Conservation (phyloP, 148 eudicot genomes). For the Amaranthus hypochondriacus region DNA sequence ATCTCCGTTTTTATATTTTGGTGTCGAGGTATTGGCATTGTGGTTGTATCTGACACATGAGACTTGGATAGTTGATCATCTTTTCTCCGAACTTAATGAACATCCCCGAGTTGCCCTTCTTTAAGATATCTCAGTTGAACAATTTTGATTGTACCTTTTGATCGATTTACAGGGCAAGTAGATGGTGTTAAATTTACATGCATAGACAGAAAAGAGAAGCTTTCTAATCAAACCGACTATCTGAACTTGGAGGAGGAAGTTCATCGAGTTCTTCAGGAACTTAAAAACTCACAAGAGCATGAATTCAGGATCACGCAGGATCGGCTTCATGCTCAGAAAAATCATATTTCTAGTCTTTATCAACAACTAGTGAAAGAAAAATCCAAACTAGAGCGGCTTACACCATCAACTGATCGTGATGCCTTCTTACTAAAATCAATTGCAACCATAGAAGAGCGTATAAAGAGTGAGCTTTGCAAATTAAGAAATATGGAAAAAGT, state of each 20-base stretch:
- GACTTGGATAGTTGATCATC: background rate
- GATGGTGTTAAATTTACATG: background rate
- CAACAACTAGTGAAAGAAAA: slow-evolving; percentile 44
- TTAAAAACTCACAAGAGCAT: slow-evolving; percentile 54
- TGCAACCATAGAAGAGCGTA: slow-evolving; percentile 37
- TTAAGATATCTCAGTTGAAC: too few species aligned
- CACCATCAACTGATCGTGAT: slow-evolving; percentile 32
- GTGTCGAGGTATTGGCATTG: too few species aligned
- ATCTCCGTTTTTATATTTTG: too few species aligned
- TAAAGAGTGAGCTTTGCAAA: slow-evolving; percentile 42
- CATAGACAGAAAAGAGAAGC: background rate
- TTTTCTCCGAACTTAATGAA: background rate
- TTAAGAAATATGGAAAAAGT: slow-evolving; percentile 66
- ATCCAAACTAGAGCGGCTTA: slow-evolving; percentile 27
- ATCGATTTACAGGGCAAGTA: slow-evolving; percentile 8
- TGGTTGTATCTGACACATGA: background rate
- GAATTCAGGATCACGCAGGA: slow-evolving; percentile 57
- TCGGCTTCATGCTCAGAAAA: slow-evolving; percentile 58
- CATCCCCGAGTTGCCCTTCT: background rate
- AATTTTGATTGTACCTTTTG: background rate
- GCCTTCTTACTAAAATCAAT: slow-evolving; percentile 35
- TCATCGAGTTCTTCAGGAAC: slow-evolving; percentile 45
- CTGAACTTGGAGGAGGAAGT: slow-evolving; percentile 50
- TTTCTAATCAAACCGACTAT: slow-evolving; percentile 30
- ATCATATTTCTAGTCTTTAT: slow-evolving; percentile 42